phyloP scores from a whole-genome alignment of 257 asterid genomes.

The Misopates orontium region DNA sequence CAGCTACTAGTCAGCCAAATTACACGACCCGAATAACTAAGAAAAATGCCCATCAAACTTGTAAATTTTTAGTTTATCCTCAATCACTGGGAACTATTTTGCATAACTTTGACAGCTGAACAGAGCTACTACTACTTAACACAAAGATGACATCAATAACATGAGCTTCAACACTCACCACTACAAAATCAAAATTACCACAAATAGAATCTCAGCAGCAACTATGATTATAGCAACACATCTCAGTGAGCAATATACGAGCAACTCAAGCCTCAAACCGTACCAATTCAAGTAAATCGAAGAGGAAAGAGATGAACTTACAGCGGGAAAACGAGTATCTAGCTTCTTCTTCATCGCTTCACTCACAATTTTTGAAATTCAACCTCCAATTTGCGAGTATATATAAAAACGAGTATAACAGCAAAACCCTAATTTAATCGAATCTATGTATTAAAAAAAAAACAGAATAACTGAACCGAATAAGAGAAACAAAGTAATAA shows the following conservation, averaged over 20 bases:
- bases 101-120: too few species aligned
- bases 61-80: too few species aligned
- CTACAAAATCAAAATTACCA: too few species aligned
- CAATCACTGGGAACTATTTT: too few species aligned
- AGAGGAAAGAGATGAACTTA: constrained; percentile 31
- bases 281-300: background rate
- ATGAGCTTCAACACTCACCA: too few species aligned
- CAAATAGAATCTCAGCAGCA: too few species aligned
- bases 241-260: background rate
- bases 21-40: too few species aligned
- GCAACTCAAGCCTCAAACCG: background rate
- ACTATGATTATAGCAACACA: too few species aligned
- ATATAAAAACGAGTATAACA: constrained; percentile 3
- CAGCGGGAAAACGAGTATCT: constrained; percentile 79
- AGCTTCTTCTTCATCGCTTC: constrained; percentile 70
- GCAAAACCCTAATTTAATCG: constrained; percentile 16
- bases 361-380: constrained; percentile 30
- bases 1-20: too few species aligned
- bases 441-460: background rate
- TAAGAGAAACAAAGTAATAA: background rate
- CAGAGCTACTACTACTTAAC: too few species aligned
- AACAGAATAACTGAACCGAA: background rate
- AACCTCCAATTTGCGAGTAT: constrained; percentile 16
- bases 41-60: too few species aligned
- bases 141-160: too few species aligned